A percentile compares a stretch with the other conserved stretches of the same genome.
Conservation (phyloP, 768 basidiomycete genomes). For the Kockovaella imperatae region DNA sequence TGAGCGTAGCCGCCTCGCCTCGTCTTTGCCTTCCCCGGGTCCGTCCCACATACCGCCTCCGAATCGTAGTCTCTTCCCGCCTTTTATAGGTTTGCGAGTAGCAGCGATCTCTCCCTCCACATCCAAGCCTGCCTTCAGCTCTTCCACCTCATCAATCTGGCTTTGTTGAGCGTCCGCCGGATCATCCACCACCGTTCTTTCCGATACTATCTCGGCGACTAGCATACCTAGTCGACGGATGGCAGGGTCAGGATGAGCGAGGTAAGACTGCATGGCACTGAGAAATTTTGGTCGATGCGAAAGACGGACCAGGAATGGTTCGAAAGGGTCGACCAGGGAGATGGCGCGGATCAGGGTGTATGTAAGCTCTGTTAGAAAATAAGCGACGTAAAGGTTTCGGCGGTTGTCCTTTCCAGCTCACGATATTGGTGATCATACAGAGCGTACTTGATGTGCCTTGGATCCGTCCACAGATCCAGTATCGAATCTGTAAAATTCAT, state of each 20-base stretch:
- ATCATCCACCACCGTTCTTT: conserved; percentile 29
- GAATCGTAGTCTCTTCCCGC: conserved; percentile 61
- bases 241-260: conserved; percentile 65
- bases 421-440: conserved; percentile 66
- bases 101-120: conserved; percentile 15
- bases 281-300: conserved; percentile 52
- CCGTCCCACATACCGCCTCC: conserved; percentile 67
- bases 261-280: conserved; percentile 61
- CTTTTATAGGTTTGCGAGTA: background rate
- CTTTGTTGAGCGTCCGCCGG: background rate
- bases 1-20: conserved; percentile 58
- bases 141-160: conserved; percentile 27
- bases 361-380: conserved; percentile 56
- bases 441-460: conserved; percentile 73
- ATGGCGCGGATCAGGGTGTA: conserved; percentile 59
- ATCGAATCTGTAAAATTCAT: conserved; percentile 33
- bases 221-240: conserved; percentile 89
- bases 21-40: conserved; percentile 56
- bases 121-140: conserved; percentile 28
- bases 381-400: background rate
- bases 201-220: conserved; percentile 60
- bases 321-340: conserved; percentile 56
- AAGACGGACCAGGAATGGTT: conserved; percentile 44
- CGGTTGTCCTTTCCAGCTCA: conserved; percentile 45
- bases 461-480: conserved; percentile 63